phyloP scores from a whole-genome alignment of 148 eudicot species.

The Rhododendron griersonianum region DNA sequence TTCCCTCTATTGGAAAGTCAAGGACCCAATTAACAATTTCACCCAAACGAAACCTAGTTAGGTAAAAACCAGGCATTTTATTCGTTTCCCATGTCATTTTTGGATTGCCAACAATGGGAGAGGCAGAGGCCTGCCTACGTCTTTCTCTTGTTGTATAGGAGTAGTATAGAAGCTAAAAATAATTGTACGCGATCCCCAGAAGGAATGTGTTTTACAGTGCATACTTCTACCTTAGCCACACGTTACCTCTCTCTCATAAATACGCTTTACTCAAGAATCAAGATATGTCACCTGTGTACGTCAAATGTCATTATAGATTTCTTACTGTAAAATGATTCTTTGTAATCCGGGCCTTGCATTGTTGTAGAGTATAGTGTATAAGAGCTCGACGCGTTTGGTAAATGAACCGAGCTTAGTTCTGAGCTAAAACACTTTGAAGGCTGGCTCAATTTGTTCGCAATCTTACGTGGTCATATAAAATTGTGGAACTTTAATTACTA shows the following conservation, averaged over 20 bases:
- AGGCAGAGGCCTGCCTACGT: not conserved
- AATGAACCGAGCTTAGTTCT: too few species aligned
- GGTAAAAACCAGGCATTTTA: too few species aligned
- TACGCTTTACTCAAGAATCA: not conserved
- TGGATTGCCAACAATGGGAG: not conserved
- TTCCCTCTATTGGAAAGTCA: too few species aligned
- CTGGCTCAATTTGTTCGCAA: too few species aligned
- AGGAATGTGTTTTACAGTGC: not conserved
- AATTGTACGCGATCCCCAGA: not conserved
- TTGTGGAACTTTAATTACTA: too few species aligned
- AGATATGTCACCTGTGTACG: not conserved
- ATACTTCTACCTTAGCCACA: not conserved
- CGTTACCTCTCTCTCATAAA: not conserved
- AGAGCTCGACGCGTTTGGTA: too few species aligned
- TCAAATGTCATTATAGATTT: not conserved
- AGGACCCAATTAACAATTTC: too few species aligned
- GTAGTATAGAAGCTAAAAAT: not conserved
- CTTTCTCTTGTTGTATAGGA: not conserved
- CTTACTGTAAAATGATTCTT: not conserved
- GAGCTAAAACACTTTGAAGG: too few species aligned
- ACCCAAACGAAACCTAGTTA: too few species aligned
- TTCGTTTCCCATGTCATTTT: not conserved
- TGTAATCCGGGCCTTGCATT: too few species aligned
- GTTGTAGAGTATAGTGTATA: too few species aligned
- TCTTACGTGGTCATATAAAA: too few species aligned